Conservation (phyloP, 2,329 filamentous ascomycete species). For the Diaporthe aspalathi region DNA sequence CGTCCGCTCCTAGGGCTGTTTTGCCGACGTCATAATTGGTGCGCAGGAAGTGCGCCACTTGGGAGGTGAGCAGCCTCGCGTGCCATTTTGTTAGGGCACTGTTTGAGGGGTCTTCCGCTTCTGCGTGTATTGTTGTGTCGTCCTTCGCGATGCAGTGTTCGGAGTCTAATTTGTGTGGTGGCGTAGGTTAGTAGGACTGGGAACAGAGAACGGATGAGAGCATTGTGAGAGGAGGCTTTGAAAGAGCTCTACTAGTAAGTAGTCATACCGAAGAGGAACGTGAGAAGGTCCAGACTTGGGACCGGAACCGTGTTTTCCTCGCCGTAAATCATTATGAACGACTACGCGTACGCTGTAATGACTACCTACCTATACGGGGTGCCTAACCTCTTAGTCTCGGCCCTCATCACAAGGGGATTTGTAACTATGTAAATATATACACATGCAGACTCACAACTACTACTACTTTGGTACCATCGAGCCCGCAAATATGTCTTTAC, state of each 20-base stretch:
- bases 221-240: too few species aligned
- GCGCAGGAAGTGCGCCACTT: not conserved
- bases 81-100: not conserved
- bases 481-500: too few species aligned
- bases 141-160: not conserved
- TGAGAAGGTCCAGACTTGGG: not conserved
- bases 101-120: not conserved
- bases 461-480: not conserved
- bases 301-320: not conserved
- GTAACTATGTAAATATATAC: not conserved
- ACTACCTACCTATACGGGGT: not conserved
- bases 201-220: not conserved
- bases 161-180: not conserved
- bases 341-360: not conserved
- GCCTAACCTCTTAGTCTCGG: accelerated
- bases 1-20: not conserved
- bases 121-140: not conserved
- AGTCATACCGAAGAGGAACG: not conserved
- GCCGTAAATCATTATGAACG: conserved; percentile 3
- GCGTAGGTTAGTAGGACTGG: not conserved
- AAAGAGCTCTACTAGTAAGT: too few species aligned
- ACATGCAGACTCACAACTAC: not conserved
- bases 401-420: accelerated
- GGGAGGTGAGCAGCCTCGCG: not conserved
- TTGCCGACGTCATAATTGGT: not conserved